Percentiles rank a stretch among this genome's conserved stretches.
phyloP scores from a whole-genome alignment of 306 rosid genomes.

The Quercus bicolor region DNA sequence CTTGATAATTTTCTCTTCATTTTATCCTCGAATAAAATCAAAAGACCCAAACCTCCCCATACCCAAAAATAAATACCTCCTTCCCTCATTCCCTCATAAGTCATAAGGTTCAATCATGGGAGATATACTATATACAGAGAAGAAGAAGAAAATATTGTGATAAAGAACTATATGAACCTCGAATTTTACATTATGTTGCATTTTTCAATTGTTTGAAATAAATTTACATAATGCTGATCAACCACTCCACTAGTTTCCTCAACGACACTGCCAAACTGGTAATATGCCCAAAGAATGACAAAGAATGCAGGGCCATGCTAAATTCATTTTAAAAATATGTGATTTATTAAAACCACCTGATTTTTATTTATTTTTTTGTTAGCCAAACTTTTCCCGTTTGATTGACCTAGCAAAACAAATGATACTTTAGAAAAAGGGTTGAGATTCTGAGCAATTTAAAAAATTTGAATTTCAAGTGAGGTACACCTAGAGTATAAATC shows the following conservation, averaged over 20 bases:
- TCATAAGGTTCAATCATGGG: too few species aligned
- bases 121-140: too few species aligned
- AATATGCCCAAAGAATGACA: background rate
- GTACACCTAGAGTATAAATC: background rate
- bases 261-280: background rate
- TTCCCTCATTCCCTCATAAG: too few species aligned
- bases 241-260: slow-evolving; percentile 16
- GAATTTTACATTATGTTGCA: background rate
- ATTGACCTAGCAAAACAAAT: background rate
- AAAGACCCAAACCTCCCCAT: too few species aligned
- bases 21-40: too few species aligned
- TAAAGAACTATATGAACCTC: background rate
- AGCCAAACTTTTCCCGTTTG: background rate
- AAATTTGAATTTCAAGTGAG: background rate
- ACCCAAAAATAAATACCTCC: too few species aligned
- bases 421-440: slow-evolving; percentile 2
- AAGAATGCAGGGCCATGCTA: background rate
- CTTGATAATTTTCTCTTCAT: too few species aligned
- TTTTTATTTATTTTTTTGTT: background rate
- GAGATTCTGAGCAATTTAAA: background rate
- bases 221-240: slow-evolving; percentile 13
- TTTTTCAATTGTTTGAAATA: background rate
- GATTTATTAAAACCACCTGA: too few species aligned
- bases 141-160: too few species aligned
- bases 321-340: background rate